Conservation (phyloP, 2,329 filamentous ascomycete species). For the Basipetospora chlamydospora region DNA sequence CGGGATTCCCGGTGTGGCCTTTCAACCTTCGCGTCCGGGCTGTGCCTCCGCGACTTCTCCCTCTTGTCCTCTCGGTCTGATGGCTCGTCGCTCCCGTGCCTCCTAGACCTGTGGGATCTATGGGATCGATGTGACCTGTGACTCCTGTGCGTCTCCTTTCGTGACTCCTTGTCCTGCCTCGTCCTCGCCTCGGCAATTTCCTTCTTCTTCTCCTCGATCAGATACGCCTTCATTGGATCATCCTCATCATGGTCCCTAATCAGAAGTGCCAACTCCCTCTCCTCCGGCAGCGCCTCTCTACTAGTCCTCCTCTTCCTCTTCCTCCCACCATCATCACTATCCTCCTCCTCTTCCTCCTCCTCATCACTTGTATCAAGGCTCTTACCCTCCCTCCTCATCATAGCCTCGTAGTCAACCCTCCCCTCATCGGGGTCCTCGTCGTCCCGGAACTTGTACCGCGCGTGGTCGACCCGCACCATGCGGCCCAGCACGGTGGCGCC, state of each 20-base stretch:
- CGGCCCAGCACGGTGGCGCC: constrained; percentile 73
- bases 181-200: constrained; percentile 59
- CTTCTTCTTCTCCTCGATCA: constrained; percentile 83
- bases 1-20: neutral
- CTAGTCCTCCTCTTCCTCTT: constrained; percentile 55
- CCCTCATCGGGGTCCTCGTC: constrained; percentile 53
- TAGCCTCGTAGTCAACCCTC: constrained; percentile 44
- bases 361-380: constrained; percentile 28
- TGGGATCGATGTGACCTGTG: no score
- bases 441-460: constrained; percentile 77
- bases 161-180: constrained; percentile 30
- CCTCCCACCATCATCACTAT: constrained; percentile 50
- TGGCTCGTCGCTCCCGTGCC: constrained; percentile 13
- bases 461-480: constrained; percentile 78
- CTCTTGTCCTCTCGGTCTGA: constrained; percentile 11
- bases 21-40: neutral
- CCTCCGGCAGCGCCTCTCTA: constrained; percentile 61
- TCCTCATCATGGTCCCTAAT: constrained; percentile 80
- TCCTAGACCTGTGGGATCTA: constrained; percentile 27
- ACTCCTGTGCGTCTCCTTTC: constrained; percentile 28
- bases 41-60: constrained; percentile 6
- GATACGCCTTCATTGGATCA: constrained; percentile 89
- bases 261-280: constrained; percentile 61
- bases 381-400: constrained; percentile 36
- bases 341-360: constrained; percentile 28